These are phyloP conservation scores for Wickerhamiella kurtzmanii DNA, from an alignment of 805 yeast genomes.

Conservation along the genomic window DNA sequence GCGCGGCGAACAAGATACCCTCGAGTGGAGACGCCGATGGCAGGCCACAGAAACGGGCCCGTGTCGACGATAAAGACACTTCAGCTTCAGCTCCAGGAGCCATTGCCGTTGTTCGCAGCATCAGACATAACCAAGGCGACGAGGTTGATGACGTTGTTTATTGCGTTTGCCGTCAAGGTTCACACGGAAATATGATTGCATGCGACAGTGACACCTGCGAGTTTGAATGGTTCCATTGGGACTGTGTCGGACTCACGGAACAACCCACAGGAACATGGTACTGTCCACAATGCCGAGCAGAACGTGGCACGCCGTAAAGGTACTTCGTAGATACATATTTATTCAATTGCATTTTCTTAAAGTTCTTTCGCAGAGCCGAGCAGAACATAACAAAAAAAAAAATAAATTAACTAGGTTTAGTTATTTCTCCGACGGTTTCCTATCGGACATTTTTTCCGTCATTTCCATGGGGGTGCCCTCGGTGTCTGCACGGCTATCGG, in stretches of 20 bases:
- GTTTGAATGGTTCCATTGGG: constrained; percentile 92
- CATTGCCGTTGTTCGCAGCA: not conserved
- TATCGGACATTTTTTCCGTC: too few species aligned
- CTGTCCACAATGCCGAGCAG: constrained; percentile 64
- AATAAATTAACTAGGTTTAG: too few species aligned
- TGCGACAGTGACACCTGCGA: constrained; percentile 86
- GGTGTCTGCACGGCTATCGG: too few species aligned
- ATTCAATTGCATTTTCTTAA: not conserved
- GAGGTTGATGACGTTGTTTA: constrained; percentile 47
- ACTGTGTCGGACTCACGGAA: constrained; percentile 76
- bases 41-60: not conserved
- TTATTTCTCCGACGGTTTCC: too few species aligned
- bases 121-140: constrained; percentile 32
- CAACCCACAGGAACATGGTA: constrained; percentile 94
- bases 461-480: too few species aligned
- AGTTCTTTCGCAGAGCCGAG: not conserved
- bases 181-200: constrained; percentile 93
- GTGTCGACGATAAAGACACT: not conserved
- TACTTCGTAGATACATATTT: not conserved
- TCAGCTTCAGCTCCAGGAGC: not conserved
- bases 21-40: not conserved
- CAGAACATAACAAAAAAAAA: not conserved
- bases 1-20: not conserved
- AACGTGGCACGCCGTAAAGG: constrained; percentile 3
- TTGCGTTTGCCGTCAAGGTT: constrained; percentile 87